Conservation (phyloP, 2,329 filamentous ascomycete species). For the Aspergillus fumigatus region DNA sequence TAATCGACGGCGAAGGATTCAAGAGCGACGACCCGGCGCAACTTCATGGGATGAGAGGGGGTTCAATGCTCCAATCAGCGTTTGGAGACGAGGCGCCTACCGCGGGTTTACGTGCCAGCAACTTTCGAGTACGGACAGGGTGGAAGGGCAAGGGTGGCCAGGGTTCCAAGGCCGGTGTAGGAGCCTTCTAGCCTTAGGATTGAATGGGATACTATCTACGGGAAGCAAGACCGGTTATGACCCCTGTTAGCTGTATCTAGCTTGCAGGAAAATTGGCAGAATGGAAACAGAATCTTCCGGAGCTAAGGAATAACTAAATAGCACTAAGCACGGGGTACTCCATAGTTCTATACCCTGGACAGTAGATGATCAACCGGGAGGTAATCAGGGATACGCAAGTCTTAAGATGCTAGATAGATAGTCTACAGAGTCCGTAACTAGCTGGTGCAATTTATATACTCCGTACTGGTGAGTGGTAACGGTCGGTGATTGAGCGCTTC, state of each 20-base stretch:
- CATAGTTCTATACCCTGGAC: not conserved
- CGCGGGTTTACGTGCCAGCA: slow-evolving; percentile 19
- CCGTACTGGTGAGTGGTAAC: not conserved
- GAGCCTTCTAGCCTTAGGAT: not conserved
- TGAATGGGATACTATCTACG: not conserved
- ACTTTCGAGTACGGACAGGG: slow-evolving; percentile 22
- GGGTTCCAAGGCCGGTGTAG: not conserved
- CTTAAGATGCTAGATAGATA: not conserved
- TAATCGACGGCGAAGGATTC: slow-evolving; percentile 72
- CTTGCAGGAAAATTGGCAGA: not conserved
- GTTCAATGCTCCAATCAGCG: slow-evolving; percentile 26
- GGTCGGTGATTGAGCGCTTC: not conserved
- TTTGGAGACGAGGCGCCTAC: slow-evolving; percentile 26
- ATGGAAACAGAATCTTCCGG: not conserved
- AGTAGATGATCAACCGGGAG: not conserved
- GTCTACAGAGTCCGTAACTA: not conserved
- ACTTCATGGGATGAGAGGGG: slow-evolving; percentile 19
- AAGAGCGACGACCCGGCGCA: slow-evolving; percentile 38
- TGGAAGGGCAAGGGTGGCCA: slow-evolving; percentile 20
- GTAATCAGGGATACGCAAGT: not conserved
- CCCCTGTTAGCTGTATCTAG: not conserved
- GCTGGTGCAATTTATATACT: not conserved
- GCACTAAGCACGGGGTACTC: too few relatives aligned
- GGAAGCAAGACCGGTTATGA: not conserved
- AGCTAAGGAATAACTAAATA: not conserved